A percentile compares a stretch with the other conserved stretches of the same genome.
These are phyloP conservation scores for Paraphoma chrysanthemicola DNA, from an alignment of 2,329 filamentous ascomycete species.

Conservation along the genomic window DNA sequence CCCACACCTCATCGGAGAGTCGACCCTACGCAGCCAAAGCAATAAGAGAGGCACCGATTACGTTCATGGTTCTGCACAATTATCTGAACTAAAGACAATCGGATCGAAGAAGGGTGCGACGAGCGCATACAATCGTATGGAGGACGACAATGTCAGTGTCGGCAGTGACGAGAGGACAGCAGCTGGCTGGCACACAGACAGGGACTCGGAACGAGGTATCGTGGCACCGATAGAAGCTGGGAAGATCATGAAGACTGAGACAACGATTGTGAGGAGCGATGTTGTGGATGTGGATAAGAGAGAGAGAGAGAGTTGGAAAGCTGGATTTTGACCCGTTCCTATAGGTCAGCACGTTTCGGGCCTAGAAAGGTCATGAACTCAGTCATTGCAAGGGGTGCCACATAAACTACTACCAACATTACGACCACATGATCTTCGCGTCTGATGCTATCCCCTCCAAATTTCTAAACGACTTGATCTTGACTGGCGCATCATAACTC, in stretches of 20 bases:
- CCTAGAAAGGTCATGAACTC: no score
- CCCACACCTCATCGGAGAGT: constrained; percentile 26
- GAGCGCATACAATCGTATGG: constrained; percentile 9
- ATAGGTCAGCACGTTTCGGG: no score
- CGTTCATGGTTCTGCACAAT: not conserved
- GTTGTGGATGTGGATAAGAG: not conserved
- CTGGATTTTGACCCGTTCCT: no score
- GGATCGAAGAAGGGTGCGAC: not conserved
- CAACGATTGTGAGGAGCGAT: not conserved
- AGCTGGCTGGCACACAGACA: not conserved
- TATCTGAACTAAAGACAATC: not conserved
- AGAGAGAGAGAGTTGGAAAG: not conserved
- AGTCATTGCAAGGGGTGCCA: no score
- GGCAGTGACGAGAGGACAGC: constrained; percentile 13
- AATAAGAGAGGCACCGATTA: constrained; percentile 7
- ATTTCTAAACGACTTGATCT: no score
- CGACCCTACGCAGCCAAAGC: constrained; percentile 6
- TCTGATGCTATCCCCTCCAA: no score
- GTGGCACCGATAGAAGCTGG: not conserved
- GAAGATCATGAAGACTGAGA: not conserved
- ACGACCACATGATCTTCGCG: no score
- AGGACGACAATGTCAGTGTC: constrained; percentile 12
- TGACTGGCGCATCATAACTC: no score
- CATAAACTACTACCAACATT: no score
- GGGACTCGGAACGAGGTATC: not conserved